phyloP scores from a whole-genome alignment of 108 stramenopile species.

The Cylindrotheca fusiformis region DNA sequence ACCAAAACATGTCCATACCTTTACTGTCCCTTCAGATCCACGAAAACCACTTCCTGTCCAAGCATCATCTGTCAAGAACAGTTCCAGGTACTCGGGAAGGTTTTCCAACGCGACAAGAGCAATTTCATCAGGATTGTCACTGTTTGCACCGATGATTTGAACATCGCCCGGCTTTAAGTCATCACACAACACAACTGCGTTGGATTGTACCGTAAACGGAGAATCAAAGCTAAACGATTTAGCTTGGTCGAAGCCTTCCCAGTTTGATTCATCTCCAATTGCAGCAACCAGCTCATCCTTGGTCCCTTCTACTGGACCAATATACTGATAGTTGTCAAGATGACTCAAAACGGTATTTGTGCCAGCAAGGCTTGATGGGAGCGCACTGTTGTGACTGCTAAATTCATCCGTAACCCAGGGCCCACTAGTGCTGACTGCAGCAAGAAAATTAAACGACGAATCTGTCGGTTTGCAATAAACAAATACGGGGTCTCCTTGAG shows the following conservation, averaged over 20 bases:
- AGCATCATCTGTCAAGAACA: constrained; percentile 48
- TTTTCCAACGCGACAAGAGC: constrained; percentile 35
- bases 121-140: constrained; percentile 43
- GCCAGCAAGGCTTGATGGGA: not conserved
- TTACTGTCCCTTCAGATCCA: constrained; percentile 39
- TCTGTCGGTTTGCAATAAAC: constrained; percentile 18
- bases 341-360: not conserved
- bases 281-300: constrained; percentile 1
- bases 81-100: constrained; percentile 19
- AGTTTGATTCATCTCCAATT: constrained; percentile 8
- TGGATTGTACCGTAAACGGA: not conserved
- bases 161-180: constrained; percentile 30
- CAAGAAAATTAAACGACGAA: constrained; percentile 2
- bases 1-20: constrained; percentile 13
- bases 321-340: constrained; percentile 27
- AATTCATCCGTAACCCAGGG: not conserved
- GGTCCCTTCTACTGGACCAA: constrained; percentile 8
- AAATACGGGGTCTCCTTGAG: constrained; percentile 25
- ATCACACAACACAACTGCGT: not conserved
- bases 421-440: constrained; percentile 14
- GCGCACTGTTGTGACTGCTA: not conserved
- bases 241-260: constrained; percentile 22
- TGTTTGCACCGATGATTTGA: constrained; percentile 25
- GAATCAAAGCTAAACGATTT: not conserved
- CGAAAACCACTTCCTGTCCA: constrained; percentile 34